Conservation (phyloP, 2,329 filamentous ascomycete species). For the Fusarium protoensiforme region DNA sequence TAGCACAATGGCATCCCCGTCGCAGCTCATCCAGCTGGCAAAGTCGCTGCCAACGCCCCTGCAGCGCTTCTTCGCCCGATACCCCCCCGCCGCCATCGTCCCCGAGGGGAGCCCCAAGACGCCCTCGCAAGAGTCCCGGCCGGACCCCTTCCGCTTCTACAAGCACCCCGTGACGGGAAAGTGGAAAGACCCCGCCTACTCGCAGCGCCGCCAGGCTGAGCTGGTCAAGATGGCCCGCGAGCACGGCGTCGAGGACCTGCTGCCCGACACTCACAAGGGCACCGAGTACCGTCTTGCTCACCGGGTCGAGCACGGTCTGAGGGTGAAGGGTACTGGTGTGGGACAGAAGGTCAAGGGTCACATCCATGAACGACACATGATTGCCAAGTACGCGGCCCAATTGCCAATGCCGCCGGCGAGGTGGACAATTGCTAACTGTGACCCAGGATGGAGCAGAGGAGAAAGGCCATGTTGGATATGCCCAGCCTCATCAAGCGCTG, state of each 20-base stretch:
- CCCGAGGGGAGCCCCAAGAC: slow-evolving; percentile 57
- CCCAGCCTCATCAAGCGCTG: slow-evolving; percentile 89
- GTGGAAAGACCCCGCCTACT: slow-evolving; percentile 87
- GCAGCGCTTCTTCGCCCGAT: slow-evolving; percentile 88
- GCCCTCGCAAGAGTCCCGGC: slow-evolving; percentile 66
- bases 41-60: slow-evolving; percentile 81
- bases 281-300: slow-evolving; percentile 76
- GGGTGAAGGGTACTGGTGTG: slow-evolving; percentile 92
- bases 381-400: slow-evolving; percentile 68
- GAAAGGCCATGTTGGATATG: slow-evolving; percentile 95
- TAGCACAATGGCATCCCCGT: slow-evolving; percentile 49
- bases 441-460: slow-evolving; percentile 82
- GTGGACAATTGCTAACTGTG: slow-evolving; percentile 27
- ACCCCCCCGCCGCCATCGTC: slow-evolving; percentile 77
- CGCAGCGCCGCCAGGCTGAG: slow-evolving; percentile 88
- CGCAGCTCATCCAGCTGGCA: slow-evolving; percentile 67
- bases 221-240: slow-evolving; percentile 85
- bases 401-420: background rate
- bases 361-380: slow-evolving; percentile 87
- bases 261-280: slow-evolving; percentile 82
- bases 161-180: slow-evolving; percentile 82
- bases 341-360: slow-evolving; percentile 97
- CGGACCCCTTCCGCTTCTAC: slow-evolving; percentile 84
- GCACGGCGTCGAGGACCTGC: slow-evolving; percentile 82
- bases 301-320: slow-evolving; percentile 81